Evolutionary conservation across 129 eudicot species (phyloP), one percentile per base, ranked within the genome.

Genomic region (Flaveria trinervia): DNA sequence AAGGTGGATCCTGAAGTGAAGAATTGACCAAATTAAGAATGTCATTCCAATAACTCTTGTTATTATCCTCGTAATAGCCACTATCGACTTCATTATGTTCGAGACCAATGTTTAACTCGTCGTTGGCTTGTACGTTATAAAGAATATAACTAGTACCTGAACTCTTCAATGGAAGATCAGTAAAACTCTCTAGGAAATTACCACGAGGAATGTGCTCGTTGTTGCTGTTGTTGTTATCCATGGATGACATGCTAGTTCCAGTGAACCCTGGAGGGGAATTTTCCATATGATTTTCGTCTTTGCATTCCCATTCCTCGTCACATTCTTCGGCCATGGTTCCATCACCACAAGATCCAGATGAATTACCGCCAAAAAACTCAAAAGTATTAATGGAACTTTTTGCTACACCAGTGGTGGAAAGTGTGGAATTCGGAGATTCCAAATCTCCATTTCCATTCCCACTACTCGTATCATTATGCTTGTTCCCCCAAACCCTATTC

Each of bases 381-480:
- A 87, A 71, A 52, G 85, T 78, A 1, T 73, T 83, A 28, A 78
- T 49, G 36, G 86, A 79, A 78, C 83, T 81, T 45, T 84, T 88
- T 15, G 83, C 86, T 0, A 45, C 68, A 0, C 89, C 80, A 0
- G 82, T 70, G 74, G 85, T 75, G 56, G 90, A 70, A 20, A 90
- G 81, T 3, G 95, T 93, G 6, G 97, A 88, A 39, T 89, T 86
- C n/a, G 96, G 98, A 12, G 98, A 93, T 69, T 86, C 92, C 68
- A 83, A 30, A 20, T 90, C 96, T 0, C 77, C 75, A 8, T 18
- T 71, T 65, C 78, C 84, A 44, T 71, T 67, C 9, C 80, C 74
- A 17, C 54, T 56, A 43, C 43, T 17, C 4, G 2, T 80, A 5
- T 33, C 65, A 14, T 74, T 79, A 9, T 82, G 72, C 9, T 51